Conservation (phyloP, 2,329 filamentous ascomycete species). For the Didymellaceae sp. region DNA sequence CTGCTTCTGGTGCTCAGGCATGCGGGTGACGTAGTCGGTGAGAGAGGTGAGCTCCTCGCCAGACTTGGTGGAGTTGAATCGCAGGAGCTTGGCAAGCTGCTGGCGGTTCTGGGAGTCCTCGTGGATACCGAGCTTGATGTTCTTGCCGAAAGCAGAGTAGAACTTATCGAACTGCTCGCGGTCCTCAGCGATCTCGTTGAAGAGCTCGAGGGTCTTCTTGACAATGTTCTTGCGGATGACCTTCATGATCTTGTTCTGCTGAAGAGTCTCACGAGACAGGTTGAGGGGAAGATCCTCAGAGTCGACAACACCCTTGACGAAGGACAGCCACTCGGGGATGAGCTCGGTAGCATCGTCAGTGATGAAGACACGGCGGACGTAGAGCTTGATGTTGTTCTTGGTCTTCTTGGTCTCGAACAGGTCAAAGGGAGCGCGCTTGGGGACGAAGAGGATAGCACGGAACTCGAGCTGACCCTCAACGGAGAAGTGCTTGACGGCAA, state of each 20-base stretch:
- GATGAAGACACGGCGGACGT: constrained; percentile 99
- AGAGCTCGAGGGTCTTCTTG: constrained; percentile 99
- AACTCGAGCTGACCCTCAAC: constrained; percentile 99
- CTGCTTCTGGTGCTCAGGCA: constrained; percentile 99
- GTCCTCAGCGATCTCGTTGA: constrained; percentile 98
- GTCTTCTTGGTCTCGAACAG: constrained; percentile 99
- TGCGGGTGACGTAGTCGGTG: constrained; percentile 96
- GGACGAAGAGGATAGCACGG: constrained; percentile 98
- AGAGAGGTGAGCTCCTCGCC: constrained; percentile 95
- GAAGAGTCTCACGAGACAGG: constrained; percentile 98
- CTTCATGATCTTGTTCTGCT: constrained; percentile 99
- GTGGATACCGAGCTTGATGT: constrained; percentile 99
- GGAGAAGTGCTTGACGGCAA: constrained; percentile 99
- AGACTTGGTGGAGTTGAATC: constrained; percentile 99
- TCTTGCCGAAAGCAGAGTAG: constrained; percentile 99
- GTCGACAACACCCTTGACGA: constrained; percentile 99
- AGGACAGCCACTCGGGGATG: constrained; percentile 98
- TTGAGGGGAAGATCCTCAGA: constrained; percentile 99
- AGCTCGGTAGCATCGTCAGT: constrained; percentile 99
- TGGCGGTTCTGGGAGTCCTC: constrained; percentile 98
- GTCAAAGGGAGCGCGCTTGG: constrained; percentile 99
- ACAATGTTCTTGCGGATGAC: constrained; percentile 99
- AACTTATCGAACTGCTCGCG: constrained; percentile 99
- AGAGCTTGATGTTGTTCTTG: constrained; percentile 99
- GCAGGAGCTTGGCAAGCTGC: constrained; percentile 93